These are phyloP conservation scores for Knufia petricola DNA, from an alignment of 2,329 filamentous ascomycete species.

Conservation along the genomic window DNA sequence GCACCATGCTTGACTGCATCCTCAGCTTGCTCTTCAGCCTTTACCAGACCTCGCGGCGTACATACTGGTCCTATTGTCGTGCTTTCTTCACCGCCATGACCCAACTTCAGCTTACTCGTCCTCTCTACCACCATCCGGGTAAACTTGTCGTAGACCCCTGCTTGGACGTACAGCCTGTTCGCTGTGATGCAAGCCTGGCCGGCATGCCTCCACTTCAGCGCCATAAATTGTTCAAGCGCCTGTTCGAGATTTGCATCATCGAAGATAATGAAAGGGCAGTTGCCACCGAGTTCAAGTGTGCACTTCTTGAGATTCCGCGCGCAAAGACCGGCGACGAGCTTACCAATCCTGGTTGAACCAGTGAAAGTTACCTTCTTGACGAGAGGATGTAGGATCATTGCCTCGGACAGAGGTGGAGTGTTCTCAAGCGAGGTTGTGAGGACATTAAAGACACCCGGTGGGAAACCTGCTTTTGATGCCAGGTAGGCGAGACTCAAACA, in stretches of 20 bases:
- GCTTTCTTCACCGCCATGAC: conserved; percentile 46
- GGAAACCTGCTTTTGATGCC: conserved; percentile 47
- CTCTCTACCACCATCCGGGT: conserved; percentile 44
- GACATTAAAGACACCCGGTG: conserved; percentile 51
- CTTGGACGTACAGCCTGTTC: conserved; percentile 38
- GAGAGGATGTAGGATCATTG: conserved; percentile 47
- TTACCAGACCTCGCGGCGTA: conserved; percentile 46
- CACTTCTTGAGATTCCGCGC: conserved; percentile 54
- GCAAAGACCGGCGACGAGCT: conserved; percentile 52
- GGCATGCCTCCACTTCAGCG: conserved; percentile 35
- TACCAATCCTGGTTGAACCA: conserved; percentile 51
- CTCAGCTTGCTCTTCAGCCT: conserved; percentile 49
- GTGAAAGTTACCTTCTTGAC: conserved; percentile 55
- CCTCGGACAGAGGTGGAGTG: conserved; percentile 34
- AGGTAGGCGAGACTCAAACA: conserved; percentile 45
- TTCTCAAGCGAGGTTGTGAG: conserved; percentile 43
- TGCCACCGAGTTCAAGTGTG: conserved; percentile 55
- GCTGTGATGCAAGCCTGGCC: conserved; percentile 38
- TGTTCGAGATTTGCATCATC: conserved; percentile 53
- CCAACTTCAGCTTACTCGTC: conserved; percentile 45
- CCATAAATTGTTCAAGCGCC: conserved; percentile 32
- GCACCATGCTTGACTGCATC: conserved; percentile 57
- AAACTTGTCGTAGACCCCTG: conserved; percentile 42
- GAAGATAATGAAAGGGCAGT: conserved; percentile 56
- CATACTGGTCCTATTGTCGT: conserved; percentile 54